phyloP scores from a whole-genome alignment of 2,329 filamentous ascomycete species.

The Ascosphaera aggregata region DNA sequence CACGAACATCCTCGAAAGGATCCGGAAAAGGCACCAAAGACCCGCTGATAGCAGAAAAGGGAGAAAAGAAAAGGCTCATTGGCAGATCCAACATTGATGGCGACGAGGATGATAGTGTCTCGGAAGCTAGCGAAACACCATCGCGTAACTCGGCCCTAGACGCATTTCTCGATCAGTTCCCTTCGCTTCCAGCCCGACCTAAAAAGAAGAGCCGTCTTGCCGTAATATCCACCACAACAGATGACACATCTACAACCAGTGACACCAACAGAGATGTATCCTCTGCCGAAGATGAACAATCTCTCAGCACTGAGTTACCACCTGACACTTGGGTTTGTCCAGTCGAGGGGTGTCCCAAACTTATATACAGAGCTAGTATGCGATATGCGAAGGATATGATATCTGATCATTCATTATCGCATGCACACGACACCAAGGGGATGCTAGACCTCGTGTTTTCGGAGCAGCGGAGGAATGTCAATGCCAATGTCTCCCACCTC shows the following conservation, averaged over 20 bases:
- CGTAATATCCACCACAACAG: too few species aligned
- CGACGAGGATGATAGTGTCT: too few species aligned
- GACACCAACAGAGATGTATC: too few species aligned
- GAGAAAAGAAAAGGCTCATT: too few species aligned
- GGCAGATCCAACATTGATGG: too few species aligned
- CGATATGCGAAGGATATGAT: constrained; percentile 13
- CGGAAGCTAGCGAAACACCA: too few species aligned
- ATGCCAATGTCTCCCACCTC: constrained; percentile 13
- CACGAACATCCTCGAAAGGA: constrained; percentile 18
- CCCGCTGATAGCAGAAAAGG: constrained; percentile 7
- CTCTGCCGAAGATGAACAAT: too few species aligned
- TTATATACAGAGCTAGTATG: constrained; percentile 12
- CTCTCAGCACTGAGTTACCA: constrained; percentile 5
- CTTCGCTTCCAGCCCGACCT: too few species aligned
- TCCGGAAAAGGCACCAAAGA: constrained; percentile 20
- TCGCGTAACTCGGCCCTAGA: too few species aligned
- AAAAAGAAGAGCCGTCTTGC: too few species aligned
- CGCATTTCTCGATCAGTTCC: too few species aligned
- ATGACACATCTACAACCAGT: too few species aligned
- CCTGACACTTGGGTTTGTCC: constrained; percentile 15
- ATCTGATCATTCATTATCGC: constrained; percentile 12
- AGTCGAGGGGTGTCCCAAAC: constrained; percentile 12
- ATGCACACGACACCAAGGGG: constrained; percentile 14
- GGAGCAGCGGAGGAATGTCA: constrained; percentile 14
- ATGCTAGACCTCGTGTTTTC: constrained; percentile 15